A percentile compares a stretch with the other conserved stretches of the same genome.
Evolutionary conservation across 495 filamentous ascomycete genomes (phyloP).

Genomic region (Aspergillus funiculosus): DNA sequence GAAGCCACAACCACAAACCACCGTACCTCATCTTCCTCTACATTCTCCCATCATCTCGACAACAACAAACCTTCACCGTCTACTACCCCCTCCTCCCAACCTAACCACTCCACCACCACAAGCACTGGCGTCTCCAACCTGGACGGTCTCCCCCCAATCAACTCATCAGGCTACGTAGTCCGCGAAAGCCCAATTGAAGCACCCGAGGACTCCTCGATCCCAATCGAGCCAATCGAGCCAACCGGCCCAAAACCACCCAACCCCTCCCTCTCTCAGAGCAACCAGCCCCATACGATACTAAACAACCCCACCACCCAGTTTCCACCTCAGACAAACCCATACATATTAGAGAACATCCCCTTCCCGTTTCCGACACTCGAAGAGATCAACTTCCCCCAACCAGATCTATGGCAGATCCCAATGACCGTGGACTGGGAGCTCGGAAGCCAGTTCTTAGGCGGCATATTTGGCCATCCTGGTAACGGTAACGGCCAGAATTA

Average conservation of each 20-base stretch:
- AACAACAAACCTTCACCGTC: conserved; percentile 1
- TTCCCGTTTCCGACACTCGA: conserved; percentile 25
- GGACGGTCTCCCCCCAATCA: conserved; percentile 35
- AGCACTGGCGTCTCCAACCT: conserved; percentile 29
- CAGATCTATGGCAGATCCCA: conserved; percentile 38
- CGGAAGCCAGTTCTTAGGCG: conserved; percentile 27
- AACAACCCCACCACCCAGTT: conserved; percentile 8
- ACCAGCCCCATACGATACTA: conserved; percentile 6
- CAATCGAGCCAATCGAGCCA: conserved; percentile 4
- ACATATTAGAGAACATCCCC: conserved; percentile 16
- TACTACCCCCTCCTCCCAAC: background rate
- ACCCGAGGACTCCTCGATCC: background rate
- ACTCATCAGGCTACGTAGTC: conserved; percentile 39
- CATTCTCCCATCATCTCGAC: background rate
- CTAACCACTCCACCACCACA: conserved; percentile 5
- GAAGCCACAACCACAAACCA: conserved; percentile 4
- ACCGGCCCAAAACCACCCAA: conserved; percentile 8
- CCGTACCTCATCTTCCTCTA: no score
- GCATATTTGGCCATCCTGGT: conserved; percentile 25
- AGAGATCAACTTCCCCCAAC: conserved; percentile 19
- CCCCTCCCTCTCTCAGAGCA: conserved; percentile 6
- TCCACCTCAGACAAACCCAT: conserved; percentile 14
- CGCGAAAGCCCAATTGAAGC: conserved; percentile 24
- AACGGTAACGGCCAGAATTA: background rate
- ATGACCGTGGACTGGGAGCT: conserved; percentile 36